Base-by-base conservation (phyloP, 116 monocot species). In the Trichopus zeylanicus region DNA sequence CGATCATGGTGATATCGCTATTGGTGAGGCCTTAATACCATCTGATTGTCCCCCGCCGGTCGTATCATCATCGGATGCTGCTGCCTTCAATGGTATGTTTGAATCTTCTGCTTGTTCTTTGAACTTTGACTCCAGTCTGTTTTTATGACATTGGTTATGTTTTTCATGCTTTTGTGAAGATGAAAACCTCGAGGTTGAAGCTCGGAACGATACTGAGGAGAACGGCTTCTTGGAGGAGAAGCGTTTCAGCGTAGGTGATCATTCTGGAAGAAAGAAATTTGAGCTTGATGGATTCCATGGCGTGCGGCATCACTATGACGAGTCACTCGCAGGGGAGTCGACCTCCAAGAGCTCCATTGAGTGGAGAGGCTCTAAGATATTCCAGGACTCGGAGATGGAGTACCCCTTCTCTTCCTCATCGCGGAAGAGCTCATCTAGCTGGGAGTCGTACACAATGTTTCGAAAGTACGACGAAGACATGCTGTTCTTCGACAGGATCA, bases 391-490 rank as follows among this genome's bases (percentile, higher is more conserved):
- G 0, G 94, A 94, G 57, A 86, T 80, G 4, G 95, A 95, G 19
- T 78, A 78, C 30, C 76, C 80, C 27, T 94, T 89, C 78, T 86
- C 94, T 27, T 95, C 94, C 20, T 94, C 95, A 5, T 95, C 95
- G 1, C 67, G 90, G 27, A 75, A 78, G 59, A 86, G 90, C 67
- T 89, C 90, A 11, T 78, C 86, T 22, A 63, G 74, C 26, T 95
- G 95, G 95, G 95, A 95, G 29, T 78, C 80, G 0, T 95, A 84
- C 59, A 58, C 83, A 1, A 10, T 89, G 15, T 89, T 83, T 48
- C 78, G 81, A 3, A 95, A 86, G 67, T 95, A 95, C 48, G 86
- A 95, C 31, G 95, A 95, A 52, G 95, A 90, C 48, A 95, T 95
- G 87, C 55, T 73, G 54, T 87, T 84, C 64, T 79, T 90, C 48